Percentiles rank a stretch among this genome's conserved stretches.
Conservation (phyloP, 495 filamentous ascomycete species). For the Penicillium coffeae region DNA sequence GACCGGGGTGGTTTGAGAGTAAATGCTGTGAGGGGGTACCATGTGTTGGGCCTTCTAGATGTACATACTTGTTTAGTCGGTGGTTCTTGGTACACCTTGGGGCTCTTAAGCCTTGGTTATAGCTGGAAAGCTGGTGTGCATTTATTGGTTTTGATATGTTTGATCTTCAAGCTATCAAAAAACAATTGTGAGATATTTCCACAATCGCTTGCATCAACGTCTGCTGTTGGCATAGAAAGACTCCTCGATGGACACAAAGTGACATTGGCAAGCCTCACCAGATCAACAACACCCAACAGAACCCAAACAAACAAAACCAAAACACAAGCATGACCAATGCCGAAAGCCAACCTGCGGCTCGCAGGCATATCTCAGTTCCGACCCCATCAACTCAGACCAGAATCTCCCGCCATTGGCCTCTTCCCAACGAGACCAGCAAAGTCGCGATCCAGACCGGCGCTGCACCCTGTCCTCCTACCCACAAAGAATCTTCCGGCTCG, state of each 20-base stretch:
- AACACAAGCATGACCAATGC: not conserved
- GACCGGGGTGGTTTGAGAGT: not conserved
- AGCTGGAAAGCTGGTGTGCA: too few relatives aligned
- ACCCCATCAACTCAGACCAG: conserved; percentile 16
- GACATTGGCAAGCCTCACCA: too few relatives aligned
- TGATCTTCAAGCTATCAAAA: too few relatives aligned
- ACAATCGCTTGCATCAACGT: too few relatives aligned
- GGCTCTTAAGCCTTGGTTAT: too few relatives aligned
- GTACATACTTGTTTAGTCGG: too few relatives aligned
- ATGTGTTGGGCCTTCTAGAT: not conserved
- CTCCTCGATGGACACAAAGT: too few relatives aligned
- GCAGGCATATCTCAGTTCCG: conserved; percentile 10
- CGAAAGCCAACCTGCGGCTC: conserved; percentile 11
- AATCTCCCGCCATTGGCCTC: conserved; percentile 27
- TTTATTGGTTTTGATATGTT: too few relatives aligned
- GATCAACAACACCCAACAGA: too few relatives aligned
- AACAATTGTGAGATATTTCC: too few relatives aligned
- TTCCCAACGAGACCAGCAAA: conserved; percentile 31
- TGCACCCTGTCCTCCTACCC: conserved; percentile 5
- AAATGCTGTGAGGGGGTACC: not conserved
- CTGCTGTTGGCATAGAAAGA: too few relatives aligned
- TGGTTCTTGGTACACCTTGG: too few relatives aligned
- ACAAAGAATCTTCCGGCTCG: not conserved
- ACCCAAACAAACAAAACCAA: not conserved
- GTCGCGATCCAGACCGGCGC: conserved; percentile 53